Evolutionary conservation across 495 filamentous ascomycete genomes (phyloP).

Genomic region (Penicillium paxilli): DNA sequence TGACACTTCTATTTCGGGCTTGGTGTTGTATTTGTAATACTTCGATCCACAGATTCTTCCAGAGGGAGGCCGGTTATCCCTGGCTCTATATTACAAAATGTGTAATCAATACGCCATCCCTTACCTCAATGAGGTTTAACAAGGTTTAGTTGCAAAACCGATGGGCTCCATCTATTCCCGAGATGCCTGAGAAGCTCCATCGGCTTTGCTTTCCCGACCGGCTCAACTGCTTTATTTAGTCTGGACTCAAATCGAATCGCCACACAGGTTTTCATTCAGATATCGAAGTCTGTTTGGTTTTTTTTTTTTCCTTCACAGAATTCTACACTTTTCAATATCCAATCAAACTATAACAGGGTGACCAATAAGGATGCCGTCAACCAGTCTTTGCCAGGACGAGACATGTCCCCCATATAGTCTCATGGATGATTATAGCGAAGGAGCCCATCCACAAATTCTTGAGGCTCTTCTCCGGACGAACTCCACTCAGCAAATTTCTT

Average conservation of each 20-base stretch:
- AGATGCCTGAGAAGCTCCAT: constrained; percentile 26
- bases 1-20: background rate
- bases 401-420: constrained; percentile 40
- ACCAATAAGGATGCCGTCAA: constrained; percentile 21
- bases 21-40: background rate
- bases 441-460: constrained; percentile 44
- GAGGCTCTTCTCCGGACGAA: constrained; percentile 42
- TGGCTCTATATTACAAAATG: background rate
- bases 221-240: constrained; percentile 2
- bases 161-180: constrained; percentile 10
- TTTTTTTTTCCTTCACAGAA: background rate
- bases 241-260: constrained; percentile 16
- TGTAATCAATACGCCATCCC: background rate
- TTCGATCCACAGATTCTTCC: too few species aligned
- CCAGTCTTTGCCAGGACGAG: constrained; percentile 31
- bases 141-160: background rate
- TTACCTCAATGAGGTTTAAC: background rate
- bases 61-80: too few species aligned
- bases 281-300: background rate
- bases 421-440: constrained; percentile 48
- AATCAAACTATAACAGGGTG: background rate
- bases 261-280: constrained; percentile 1
- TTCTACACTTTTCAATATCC: background rate
- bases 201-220: constrained; percentile 13
- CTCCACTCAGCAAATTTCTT: constrained; percentile 39